A percentile compares a stretch with the other conserved stretches of the same genome.
Evolutionary conservation across 2,329 filamentous ascomycete species (phyloP).

Genomic region (Fusarium compactum): DNA sequence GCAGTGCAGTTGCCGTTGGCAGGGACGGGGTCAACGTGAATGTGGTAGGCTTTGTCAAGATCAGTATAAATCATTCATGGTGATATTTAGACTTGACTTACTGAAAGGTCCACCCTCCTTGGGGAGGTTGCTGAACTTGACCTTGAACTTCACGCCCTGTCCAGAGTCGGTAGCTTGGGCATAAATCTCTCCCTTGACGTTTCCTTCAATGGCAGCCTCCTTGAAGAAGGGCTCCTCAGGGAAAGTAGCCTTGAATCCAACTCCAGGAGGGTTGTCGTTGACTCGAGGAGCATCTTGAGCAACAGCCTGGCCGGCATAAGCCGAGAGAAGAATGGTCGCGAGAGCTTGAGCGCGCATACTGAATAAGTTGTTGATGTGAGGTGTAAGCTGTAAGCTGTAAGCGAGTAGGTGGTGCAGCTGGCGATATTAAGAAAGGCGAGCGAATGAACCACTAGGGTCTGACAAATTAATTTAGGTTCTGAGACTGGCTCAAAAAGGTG

Average conservation of each 20-base stretch:
- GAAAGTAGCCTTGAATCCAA: slow-evolving; percentile 67
- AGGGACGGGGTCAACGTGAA: slow-evolving; percentile 75
- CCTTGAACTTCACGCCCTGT: slow-evolving; percentile 66
- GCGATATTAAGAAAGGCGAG: slow-evolving; percentile 17
- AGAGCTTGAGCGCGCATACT: slow-evolving; percentile 44
- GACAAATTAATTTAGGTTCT: slow-evolving; percentile 10
- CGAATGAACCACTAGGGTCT: slow-evolving; percentile 31
- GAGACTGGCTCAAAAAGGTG: slow-evolving; percentile 31
- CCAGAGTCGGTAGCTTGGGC: slow-evolving; percentile 61
- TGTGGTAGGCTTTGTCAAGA: slow-evolving; percentile 71
- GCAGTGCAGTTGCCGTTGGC: slow-evolving; percentile 76
- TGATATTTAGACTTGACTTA: slow-evolving; percentile 53
- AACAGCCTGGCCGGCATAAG: slow-evolving; percentile 46
- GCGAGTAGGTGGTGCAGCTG: slow-evolving; percentile 8
- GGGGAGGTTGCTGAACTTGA: slow-evolving; percentile 70
- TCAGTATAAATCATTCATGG: slow-evolving; percentile 16
- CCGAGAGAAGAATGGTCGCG: slow-evolving; percentile 46
- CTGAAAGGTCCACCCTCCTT: slow-evolving; percentile 69
- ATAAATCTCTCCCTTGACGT: slow-evolving; percentile 66
- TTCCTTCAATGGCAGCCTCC: slow-evolving; percentile 60
- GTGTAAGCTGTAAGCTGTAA: slow-evolving; percentile 9
- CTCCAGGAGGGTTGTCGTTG: slow-evolving; percentile 66
- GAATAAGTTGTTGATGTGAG: slow-evolving; percentile 5
- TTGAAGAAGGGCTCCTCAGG: slow-evolving; percentile 66
- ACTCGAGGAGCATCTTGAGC: slow-evolving; percentile 63